A percentile compares a stretch with the other conserved stretches of the same genome.
These are phyloP conservation scores for Talaromyces sp. DNA, from an alignment of 2,329 filamentous ascomycete species.

Conservation along the genomic window DNA sequence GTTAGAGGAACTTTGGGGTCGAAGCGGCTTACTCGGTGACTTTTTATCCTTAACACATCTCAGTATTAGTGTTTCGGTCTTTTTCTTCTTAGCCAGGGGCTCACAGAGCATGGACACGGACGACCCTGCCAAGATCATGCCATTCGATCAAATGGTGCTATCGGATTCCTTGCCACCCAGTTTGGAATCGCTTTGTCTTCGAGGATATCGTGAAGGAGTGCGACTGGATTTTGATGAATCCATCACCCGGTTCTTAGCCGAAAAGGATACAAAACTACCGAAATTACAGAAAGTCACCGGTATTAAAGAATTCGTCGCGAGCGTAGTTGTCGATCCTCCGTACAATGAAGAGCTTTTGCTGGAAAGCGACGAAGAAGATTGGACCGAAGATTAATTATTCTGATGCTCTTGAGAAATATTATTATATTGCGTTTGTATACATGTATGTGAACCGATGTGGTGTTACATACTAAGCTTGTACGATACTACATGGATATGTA, in stretches of 20 bases:
- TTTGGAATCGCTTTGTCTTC: conserved; percentile 6
- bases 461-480: too few species aligned
- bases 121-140: background rate
- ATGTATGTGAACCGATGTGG: too few species aligned
- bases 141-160: background rate
- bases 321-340: background rate
- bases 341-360: conserved; percentile 1
- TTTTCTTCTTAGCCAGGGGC: conserved; percentile 4
- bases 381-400: conserved; percentile 7
- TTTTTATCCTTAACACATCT: conserved; percentile 2
- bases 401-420: background rate
- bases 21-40: conserved; percentile 3
- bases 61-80: background rate
- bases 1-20: conserved; percentile 1
- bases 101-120: background rate
- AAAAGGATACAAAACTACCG: background rate
- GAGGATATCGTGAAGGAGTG: conserved; percentile 5
- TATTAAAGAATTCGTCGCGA: conserved; percentile 3
- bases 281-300: conserved; percentile 3
- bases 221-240: background rate
- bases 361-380: conserved; percentile 6
- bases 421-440: too few species aligned
- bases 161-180: conserved; percentile 1
- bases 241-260: background rate
- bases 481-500: too few species aligned